Evolutionary conservation across 306 rosid species (phyloP), one percentile per base, ranked within the genome.

Genomic region (Prinsepia uniflora): DNA sequence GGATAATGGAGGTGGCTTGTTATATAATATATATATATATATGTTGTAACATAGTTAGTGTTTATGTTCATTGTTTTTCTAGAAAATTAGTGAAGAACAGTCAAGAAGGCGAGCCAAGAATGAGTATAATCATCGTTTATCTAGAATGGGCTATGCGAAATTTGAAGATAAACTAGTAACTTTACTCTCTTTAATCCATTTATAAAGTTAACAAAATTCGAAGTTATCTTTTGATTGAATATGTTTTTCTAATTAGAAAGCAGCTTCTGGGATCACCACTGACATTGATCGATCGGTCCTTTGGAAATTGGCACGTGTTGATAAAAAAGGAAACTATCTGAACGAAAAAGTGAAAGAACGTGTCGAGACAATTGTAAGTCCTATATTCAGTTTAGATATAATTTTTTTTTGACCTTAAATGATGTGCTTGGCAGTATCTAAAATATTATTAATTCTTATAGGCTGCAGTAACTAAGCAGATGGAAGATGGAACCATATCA

Each of bases 301-400:
- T 20, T 57, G 63, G 66, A 62, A 62, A 19, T 14, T 10, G 7
- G 66, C 9, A 39, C 40, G 66, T 4, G n/a, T 22, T 13, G 36
- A 39, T 40, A 62, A 62, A 17, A 4, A 61, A 10, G 66, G 66
- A 10, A 17, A 62, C 2, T 22, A 20, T 62, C 3, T 62, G 17
- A 36, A 10, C 13, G 47, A 34, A 15, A 39, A n/a, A 30, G 14
- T 39, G 3, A 40, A 13, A 36, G 18, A 36, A 34, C 45, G 45
- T 30, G 66, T 46, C 14, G 46, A 62, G 15, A 36, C 10, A 62
- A 62, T 62, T 62, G 66, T 62, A 15, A 62, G 44, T 62, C 12
- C 10, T 62, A 62, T 14, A 7, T 5, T 24, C 30, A 24, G 39
- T 62, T 36, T 3, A 7, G 5, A 62, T 34, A 42, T 42, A 42